phyloP scores from a whole-genome alignment of 495 filamentous ascomycete species.

The Aspergillus diversus region DNA sequence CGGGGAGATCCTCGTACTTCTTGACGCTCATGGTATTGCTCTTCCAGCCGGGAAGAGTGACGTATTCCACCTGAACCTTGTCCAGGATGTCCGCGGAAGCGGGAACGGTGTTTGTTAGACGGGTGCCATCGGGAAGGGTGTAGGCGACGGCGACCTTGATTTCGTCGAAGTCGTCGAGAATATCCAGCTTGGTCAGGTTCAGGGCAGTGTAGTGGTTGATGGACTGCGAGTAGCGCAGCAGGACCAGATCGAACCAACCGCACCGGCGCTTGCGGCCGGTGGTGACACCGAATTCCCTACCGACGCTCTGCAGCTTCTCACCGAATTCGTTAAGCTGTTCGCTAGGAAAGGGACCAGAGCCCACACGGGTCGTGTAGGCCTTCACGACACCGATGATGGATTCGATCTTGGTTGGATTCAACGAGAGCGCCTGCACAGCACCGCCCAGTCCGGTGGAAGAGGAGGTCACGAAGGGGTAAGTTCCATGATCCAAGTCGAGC shows the following conservation, averaged over 20 bases:
- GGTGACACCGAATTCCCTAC: constrained; percentile 76
- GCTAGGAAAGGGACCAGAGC: constrained; percentile 81
- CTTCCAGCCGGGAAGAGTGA: constrained; percentile 80
- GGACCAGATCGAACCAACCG: constrained; percentile 89
- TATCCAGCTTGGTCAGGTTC: constrained; percentile 88
- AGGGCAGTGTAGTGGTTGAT: constrained; percentile 77
- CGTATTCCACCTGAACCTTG: constrained; percentile 65
- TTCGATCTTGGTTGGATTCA: constrained; percentile 51
- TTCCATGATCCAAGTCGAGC: constrained; percentile 77
- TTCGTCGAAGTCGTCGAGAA: constrained; percentile 80
- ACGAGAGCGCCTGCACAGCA: constrained; percentile 70
- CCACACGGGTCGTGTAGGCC: constrained; percentile 76
- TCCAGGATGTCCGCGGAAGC: constrained; percentile 68
- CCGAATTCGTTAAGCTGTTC: constrained; percentile 72
- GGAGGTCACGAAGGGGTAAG: constrained; percentile 85
- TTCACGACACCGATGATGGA: constrained; percentile 85
- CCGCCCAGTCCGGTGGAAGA: constrained; percentile 77
- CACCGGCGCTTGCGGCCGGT: constrained; percentile 84
- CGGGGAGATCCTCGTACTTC: constrained; percentile 70
- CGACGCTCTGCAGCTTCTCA: constrained; percentile 65
- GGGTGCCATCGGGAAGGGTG: constrained; percentile 55
- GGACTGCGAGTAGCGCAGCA: constrained; percentile 72
- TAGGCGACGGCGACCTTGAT: constrained; percentile 82
- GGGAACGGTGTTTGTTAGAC: constrained; percentile 63
- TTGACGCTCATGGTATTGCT: constrained; percentile 64